Percentiles rank a stretch among this genome's conserved stretches.
Evolutionary conservation across 495 filamentous ascomycete genomes (phyloP).

Genomic region (Aspergillus nanangensis): DNA sequence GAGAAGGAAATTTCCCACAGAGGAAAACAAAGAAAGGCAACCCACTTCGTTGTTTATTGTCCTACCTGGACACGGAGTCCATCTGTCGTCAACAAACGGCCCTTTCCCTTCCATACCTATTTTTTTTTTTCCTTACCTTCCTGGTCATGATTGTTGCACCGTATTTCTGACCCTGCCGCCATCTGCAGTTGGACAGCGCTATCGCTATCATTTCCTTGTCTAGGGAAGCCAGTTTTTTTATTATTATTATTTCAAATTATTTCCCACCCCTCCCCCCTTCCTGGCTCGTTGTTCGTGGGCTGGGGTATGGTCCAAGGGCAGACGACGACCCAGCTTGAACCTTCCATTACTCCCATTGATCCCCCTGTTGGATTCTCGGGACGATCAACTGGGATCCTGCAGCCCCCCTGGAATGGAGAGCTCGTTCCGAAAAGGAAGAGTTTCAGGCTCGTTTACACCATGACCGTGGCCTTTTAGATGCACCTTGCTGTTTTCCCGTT

Average conservation of each 20-base stretch:
- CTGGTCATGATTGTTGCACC: constrained; percentile 5
- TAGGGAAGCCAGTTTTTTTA: too few species aligned
- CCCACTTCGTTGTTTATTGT: constrained; percentile 7
- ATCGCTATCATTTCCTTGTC: constrained; percentile 3
- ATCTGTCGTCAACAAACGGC: constrained; percentile 16
- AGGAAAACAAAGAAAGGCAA: constrained; percentile 12
- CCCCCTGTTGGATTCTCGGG: constrained; percentile 16
- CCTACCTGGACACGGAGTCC: constrained; percentile 8
- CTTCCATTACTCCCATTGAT: constrained; percentile 3
- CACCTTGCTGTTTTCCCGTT: constrained; percentile 13
- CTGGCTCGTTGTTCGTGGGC: constrained; percentile 7
- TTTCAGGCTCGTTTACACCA: constrained; percentile 25
- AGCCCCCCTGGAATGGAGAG: constrained; percentile 30
- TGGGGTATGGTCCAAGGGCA: constrained; percentile 1
- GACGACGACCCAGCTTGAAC: constrained; percentile 1
- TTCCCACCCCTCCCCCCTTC: constrained; percentile 1
- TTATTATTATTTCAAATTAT: constrained; percentile 1
- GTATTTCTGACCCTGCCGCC: constrained; percentile 10
- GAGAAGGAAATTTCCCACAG: neutral
- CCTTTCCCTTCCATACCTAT: too few species aligned
- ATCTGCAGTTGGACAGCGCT: constrained; percentile 11
- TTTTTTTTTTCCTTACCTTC: constrained; percentile 14
- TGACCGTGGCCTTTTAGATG: constrained; percentile 25
- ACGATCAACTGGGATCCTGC: constrained; percentile 26
- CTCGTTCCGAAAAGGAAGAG: constrained; percentile 23